A percentile compares a stretch with the other conserved stretches of the same genome.
Conservation (phyloP, 345 rosid genomes). For the Brassica cretica region DNA sequence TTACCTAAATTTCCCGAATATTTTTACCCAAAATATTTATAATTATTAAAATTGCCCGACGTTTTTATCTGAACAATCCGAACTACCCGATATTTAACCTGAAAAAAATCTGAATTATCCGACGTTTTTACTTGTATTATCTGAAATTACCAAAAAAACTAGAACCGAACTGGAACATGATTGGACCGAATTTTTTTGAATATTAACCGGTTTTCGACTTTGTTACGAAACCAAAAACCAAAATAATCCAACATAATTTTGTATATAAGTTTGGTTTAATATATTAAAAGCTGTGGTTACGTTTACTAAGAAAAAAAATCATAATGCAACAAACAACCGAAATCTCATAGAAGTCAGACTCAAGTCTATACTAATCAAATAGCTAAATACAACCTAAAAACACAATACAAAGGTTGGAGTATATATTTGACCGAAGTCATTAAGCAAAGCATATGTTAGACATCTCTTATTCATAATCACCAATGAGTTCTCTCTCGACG, state of each 20-base stretch:
- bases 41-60: neutral
- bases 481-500: conserved; percentile 6
- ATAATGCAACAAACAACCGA: neutral
- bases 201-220: neutral
- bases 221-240: too few relatives aligned
- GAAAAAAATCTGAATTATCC: neutral
- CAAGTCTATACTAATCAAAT: neutral
- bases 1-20: neutral
- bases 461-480: conserved; percentile 30
- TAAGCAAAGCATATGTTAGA: conserved; percentile 16
- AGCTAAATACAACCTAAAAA: neutral
- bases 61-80: neutral
- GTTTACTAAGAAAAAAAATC: neutral
- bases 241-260: too few relatives aligned
- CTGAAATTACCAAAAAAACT: neutral
- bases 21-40: neutral
- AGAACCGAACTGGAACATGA: too few relatives aligned
- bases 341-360: neutral
- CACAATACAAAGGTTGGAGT: neutral
- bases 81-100: too few relatives aligned
- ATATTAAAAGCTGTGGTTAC: neutral
- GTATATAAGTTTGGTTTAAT: too few relatives aligned
- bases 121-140: neutral
- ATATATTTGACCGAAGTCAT: neutral
- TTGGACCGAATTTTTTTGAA: neutral